These are phyloP conservation scores for Fusarium sp. DNA, from an alignment of 2,329 filamentous ascomycete species.

Conservation along the genomic window DNA sequence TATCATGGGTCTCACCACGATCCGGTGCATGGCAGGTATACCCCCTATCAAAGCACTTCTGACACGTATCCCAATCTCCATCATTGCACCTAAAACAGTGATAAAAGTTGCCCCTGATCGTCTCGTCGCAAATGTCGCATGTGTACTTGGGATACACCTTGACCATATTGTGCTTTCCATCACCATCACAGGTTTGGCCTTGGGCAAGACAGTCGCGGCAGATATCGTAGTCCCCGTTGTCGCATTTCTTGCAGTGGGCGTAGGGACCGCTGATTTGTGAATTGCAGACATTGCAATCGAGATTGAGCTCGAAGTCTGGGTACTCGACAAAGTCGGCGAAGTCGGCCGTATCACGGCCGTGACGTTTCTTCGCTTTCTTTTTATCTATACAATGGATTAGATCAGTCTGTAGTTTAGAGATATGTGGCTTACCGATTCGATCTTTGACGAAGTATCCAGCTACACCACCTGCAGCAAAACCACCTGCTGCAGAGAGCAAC, in stretches of 20 bases:
- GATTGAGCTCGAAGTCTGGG: constrained; percentile 13
- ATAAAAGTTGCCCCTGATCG: constrained; percentile 32
- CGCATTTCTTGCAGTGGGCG: constrained; percentile 38
- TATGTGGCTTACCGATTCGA: constrained; percentile 20
- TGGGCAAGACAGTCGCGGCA: constrained; percentile 35
- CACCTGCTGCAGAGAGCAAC: constrained; percentile 28
- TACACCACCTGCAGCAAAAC: constrained; percentile 35
- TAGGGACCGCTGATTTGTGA: constrained; percentile 33
- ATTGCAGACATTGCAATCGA: constrained; percentile 29
- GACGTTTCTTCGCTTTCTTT: constrained; percentile 37
- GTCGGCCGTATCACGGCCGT: constrained; percentile 17
- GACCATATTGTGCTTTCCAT: constrained; percentile 30
- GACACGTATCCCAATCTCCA: constrained; percentile 33
- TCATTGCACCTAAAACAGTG: constrained; percentile 24
- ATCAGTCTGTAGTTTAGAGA: rapidly evolving
- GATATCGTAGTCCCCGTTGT: constrained; percentile 35
- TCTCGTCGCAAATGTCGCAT: constrained; percentile 26
- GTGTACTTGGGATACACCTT: constrained; percentile 39
- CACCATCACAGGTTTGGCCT: constrained; percentile 18
- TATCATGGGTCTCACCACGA: background rate
- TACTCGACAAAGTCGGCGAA: constrained; percentile 36
- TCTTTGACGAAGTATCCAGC: constrained; percentile 40
- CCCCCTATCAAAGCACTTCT: constrained; percentile 30
- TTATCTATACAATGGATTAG: constrained; percentile 11
- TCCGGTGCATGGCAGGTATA: constrained; percentile 18